Evolutionary conservation across 2,329 filamentous ascomycete genomes (phyloP), one percentile per base, ranked within the genome.

Genomic region (Aotearoamyces nothofagi): DNA sequence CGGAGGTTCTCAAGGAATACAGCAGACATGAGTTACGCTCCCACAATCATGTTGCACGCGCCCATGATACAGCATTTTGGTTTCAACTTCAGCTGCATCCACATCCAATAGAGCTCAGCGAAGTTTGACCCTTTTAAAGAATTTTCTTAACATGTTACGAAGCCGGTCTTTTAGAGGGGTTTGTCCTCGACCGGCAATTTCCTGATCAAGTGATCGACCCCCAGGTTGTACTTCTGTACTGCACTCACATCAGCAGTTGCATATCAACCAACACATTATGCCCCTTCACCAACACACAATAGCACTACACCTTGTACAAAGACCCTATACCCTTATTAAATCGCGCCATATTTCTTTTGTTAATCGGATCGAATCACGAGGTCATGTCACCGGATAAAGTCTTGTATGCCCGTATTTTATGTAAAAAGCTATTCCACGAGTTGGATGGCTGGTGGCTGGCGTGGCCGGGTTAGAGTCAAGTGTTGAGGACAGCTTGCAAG

Each of bases 1-100:
- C 29, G 66, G 67, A 33, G 68, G 68, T 39, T 47, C 53, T 22
- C 40, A 45, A 32, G 42, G 43, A 19, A 34, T 43, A 9, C 42
- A 46, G 38, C 45, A 49, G 38, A 49, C 47, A 27, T 49, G 45
- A 51, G 26, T 34, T 15, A 25, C 22, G 26, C 30, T 26, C 30
- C 22, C 27, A 22, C 29, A 25, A 24, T 14, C 22, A 19, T 7
- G 22, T 29, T 26, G 11, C 29, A 33, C 29, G 35, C 32, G 37
- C 39, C 38, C 30, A 39, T 35, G 27, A 37, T 32, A 30, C 39
- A 37, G 28, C 25, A 16, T 17, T 14, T 20, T n/a, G 19, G 16
- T 12, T 16, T 23, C 12, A 17, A 17, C 25, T 17, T 20, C 14
- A 26, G n/a, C 8, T 30, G 12, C 13, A 20, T 17, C 26, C 15